Evolutionary conservation across 2,329 filamentous ascomycete genomes (phyloP), one percentile per base, ranked within the genome.

Genomic region (Scedosporium aurantiacum): DNA sequence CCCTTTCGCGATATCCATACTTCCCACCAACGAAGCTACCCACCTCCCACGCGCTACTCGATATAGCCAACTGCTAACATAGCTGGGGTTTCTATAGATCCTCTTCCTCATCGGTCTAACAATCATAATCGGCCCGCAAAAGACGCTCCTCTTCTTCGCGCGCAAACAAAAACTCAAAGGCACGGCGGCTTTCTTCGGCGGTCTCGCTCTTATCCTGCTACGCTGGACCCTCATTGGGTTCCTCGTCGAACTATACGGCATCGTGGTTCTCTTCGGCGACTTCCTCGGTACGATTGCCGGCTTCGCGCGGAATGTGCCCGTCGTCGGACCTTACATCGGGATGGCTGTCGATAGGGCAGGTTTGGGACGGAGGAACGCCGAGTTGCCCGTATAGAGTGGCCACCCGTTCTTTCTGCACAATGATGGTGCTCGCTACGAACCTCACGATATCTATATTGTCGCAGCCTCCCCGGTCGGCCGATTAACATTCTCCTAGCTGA

Each of bases 31-130:
- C 59, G 41, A 62, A 25, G 28, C 21, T 28, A 2, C 37, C 55
- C 8, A 43, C 56, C 60, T n/a, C 54, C 58, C 43, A 45, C 41
- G 32, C 60, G 58, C 50, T 21, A 60, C 61, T 60, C 60, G 60
- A 62, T 45, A 18, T 64, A 41, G 59, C 18, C 57, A 47, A 62
- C 21, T 37, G 41, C 63, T 65, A 59, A 63, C 60, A 55, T 63
- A 62, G 63, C 56, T 57, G 56, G 62, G 10, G 21, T 2, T 12
- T 12, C 63, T 45, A 64, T 69, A 96, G 91, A 95, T 99, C 74
- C 91, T 99, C 73, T 97, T 99, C 81, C 85, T 99, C 61, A 90
- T 96, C 77, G 94, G 94, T 73, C 85, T 99, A 27, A 96, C 92
- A 32, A 88, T 97, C 63, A 95, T 97, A 69, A 96, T 99, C 76